Base-by-base conservation (phyloP, 2,329 filamentous ascomycete species). In the Apiospora saccharicola region DNA sequence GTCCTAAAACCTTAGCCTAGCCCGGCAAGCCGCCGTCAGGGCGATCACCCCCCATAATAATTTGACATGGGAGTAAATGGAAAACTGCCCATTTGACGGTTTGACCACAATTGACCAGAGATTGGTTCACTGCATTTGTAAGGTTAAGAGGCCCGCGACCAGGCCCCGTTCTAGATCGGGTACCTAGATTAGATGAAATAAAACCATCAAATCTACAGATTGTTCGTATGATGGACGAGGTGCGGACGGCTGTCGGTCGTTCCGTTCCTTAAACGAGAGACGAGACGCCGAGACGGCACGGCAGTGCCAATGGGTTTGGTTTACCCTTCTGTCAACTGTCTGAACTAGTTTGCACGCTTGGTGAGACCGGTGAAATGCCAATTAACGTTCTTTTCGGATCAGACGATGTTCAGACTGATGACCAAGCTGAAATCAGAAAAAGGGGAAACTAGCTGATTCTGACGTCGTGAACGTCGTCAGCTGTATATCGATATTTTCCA, bases 231-330 rank as follows among this genome's bases (percentile, higher is more conserved):
- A n/a, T 12, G 53, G 30, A 14, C 3, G 34, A 64, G 8, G 14
- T 64, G 57, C 57, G 57, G 30, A 14, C 57, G 57, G 57, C 57
- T 61, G 22, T 64, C 57, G 57, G 57, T 22, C 57, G n/a, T 64
- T 19, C 57, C 57, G 30, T 64, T 64, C 13, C 53, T 8, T 61
- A 3, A 10, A 61, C 53, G n/a, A 26, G n/a, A 24, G 19, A 49
- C 7, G 19, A n/a, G 10, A 49, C 22, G 19, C 22, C 10, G 53
- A 61, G 53, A 61, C 53, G 53, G 30, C 26, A 19, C 53, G 30
- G 53, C 37, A 34, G 37, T 19, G 46, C 46, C 53, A 61, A 37
- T 37, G 53, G 26, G 30, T 34, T 61, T 61, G 53, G 26, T 37
- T n/a, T 61, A 13, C 30, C 30, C 30, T 34, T 61, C 53, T 61